These are phyloP conservation scores for Umbelopsis ramanniana DNA, from an alignment of 192 early-diverging fungal species.

Conservation along the genomic window DNA sequence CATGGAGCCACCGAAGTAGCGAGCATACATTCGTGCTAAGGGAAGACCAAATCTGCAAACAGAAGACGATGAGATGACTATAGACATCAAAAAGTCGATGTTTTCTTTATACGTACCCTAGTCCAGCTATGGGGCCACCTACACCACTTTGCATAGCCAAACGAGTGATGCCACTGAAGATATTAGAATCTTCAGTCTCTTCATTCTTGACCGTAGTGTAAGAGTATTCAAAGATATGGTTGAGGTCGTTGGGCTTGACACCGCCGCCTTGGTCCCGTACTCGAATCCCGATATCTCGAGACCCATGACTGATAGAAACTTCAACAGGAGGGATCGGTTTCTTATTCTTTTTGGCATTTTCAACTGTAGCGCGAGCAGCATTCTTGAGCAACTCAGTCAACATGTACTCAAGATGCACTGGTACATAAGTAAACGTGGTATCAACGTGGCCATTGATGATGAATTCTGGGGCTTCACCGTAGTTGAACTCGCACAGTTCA, in stretches of 20 bases:
- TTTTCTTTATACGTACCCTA: slow-evolving; percentile 50
- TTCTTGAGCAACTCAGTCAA: slow-evolving; percentile 92
- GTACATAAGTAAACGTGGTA: slow-evolving; percentile 79
- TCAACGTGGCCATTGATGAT: slow-evolving; percentile 69
- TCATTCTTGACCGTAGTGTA: slow-evolving; percentile 85
- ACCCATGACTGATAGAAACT: slow-evolving; percentile 80
- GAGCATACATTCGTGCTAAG: slow-evolving; percentile 85
- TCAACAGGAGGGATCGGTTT: slow-evolving; percentile 74
- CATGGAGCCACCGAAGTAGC: slow-evolving; percentile 93
- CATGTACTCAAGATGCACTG: slow-evolving; percentile 94
- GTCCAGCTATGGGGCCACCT: slow-evolving; percentile 90
- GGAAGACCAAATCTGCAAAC: slow-evolving; percentile 68
- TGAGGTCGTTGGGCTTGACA: slow-evolving; percentile 74
- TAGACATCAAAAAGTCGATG: no score
- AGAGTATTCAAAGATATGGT: slow-evolving; percentile 89
- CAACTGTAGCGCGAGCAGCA: slow-evolving; percentile 85
- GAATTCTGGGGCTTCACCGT: slow-evolving; percentile 77
- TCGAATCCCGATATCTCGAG: slow-evolving; percentile 81
- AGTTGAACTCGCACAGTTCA: slow-evolving; percentile 92
- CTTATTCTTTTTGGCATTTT: slow-evolving; percentile 54
- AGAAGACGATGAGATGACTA: not conserved
- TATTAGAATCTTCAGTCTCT: slow-evolving; percentile 49
- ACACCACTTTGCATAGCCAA: slow-evolving; percentile 85
- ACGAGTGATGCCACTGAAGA: slow-evolving; percentile 77
- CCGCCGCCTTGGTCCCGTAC: slow-evolving; percentile 94